phyloP scores from a whole-genome alignment of 2,329 filamentous ascomycete species.

The Aureobasidium sp. region DNA sequence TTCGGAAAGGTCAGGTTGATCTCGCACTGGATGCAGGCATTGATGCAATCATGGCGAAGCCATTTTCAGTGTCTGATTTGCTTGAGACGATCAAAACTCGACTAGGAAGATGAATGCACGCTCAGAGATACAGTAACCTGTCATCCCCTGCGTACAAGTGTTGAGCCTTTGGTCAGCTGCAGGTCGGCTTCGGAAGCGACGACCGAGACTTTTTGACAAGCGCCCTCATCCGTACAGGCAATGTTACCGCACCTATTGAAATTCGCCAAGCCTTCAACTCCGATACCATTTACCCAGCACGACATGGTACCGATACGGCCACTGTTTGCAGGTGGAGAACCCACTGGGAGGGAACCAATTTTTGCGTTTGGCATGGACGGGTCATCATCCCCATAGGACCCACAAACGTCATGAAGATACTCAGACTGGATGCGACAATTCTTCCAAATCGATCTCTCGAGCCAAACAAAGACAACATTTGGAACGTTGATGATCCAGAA shows the following conservation, averaged over 20 bases:
- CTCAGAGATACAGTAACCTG: not conserved
- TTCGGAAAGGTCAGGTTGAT: slow-evolving; percentile 18
- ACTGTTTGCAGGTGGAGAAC: not conserved
- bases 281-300: no score
- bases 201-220: not conserved
- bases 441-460: not conserved
- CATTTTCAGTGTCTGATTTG: slow-evolving; percentile 26
- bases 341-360: not conserved
- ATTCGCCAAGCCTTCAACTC: no score
- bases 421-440: not conserved
- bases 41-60: slow-evolving; percentile 26
- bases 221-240: not conserved
- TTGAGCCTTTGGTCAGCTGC: not conserved
- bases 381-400: not conserved
- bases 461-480: not conserved
- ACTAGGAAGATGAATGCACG: not conserved
- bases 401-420: not conserved
- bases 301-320: not conserved
- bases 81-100: slow-evolving; percentile 1
- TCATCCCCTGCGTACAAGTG: not conserved
- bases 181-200: not conserved
- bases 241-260: no score
- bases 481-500: not conserved
- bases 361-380: not conserved
- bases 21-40: slow-evolving; percentile 13